Evolutionary conservation across 2,329 filamentous ascomycete species (phyloP), one percentile per base, ranked within the genome.

Genomic region (Aspergillaceae sp.): DNA sequence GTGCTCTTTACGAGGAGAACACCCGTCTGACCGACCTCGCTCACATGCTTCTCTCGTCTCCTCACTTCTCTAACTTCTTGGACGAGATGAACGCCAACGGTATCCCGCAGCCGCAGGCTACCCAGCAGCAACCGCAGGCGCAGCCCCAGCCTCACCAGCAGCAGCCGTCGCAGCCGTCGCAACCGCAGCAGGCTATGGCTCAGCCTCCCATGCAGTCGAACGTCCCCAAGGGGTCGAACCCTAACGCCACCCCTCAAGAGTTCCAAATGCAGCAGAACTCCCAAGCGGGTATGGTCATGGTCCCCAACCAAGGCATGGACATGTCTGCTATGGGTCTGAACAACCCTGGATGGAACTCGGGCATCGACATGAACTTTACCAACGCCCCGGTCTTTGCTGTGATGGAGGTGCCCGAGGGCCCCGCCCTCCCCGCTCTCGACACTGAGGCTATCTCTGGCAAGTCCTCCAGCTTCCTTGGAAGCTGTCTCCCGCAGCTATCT

Each of bases 1-100:
- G 81, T 42, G 82, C 85, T 34, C 77, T 98, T 11, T 73, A 81
- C 55, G 87, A 94, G 41, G 89, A 95, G 74, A 94, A 94, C 70
- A 83, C 83, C 61, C 86, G 87, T 41, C 73, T 91, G 44, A 80
- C 79, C 6, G 84, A 88, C 54, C 73, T 91, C 11, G 87, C 84
- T n/a, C 84, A 83, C 64, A 87, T 87, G 79, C 82, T 91, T 29
- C 76, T 91, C 11, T 82, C 82, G 4, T 91, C 87, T 5, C 78
- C 87, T 9, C 84, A 87, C 5, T 94, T 97, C 68, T 88, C 79
- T 53, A 84, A 80, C 70, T 90, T 87, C 63, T 76, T 96, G 40
- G 80, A 86, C 57, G 77, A 83, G 43, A 75, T 88, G 34, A 83
- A 79, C 66, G 68, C 73, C 54, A 83, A 82, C 60, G 77, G 80